These are phyloP conservation scores for Suillus americanus DNA, from an alignment of 768 basidiomycete species.

Conservation along the genomic window DNA sequence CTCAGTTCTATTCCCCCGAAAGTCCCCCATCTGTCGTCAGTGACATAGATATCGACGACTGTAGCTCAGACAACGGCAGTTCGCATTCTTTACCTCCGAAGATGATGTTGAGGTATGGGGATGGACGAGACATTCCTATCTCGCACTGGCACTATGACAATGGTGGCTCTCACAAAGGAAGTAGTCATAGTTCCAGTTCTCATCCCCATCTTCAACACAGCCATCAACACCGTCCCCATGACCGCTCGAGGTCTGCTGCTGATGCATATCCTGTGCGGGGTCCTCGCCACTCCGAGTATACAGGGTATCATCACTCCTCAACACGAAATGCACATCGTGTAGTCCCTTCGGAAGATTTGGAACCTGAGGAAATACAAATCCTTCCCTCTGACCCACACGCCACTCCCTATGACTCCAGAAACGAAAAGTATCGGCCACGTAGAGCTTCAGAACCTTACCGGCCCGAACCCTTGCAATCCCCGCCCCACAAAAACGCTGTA, in stretches of 20 bases:
- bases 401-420: conserved; percentile 29
- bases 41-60: conserved; percentile 38
- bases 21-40: conserved; percentile 46
- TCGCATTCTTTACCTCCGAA: conserved; percentile 57
- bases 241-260: conserved; percentile 39
- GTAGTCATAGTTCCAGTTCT: conserved; percentile 25
- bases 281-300: conserved; percentile 29
- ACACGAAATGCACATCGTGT: conserved; percentile 21
- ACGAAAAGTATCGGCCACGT: conserved; percentile 31
- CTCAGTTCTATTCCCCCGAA: conserved; percentile 56
- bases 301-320: conserved; percentile 9
- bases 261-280: conserved; percentile 29
- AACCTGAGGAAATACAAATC: conserved; percentile 65
- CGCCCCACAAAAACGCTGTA: conserved; percentile 23
- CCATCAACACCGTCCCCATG: conserved; percentile 34
- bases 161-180: conserved; percentile 17
- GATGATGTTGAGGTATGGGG: conserved; percentile 68
- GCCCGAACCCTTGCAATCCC: conserved; percentile 19
- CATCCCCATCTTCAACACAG: conserved; percentile 20
- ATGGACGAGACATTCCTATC: conserved; percentile 68
- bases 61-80: conserved; percentile 42
- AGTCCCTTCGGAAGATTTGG: conserved; percentile 24
- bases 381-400: conserved; percentile 49
- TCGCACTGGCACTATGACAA: conserved; percentile 40
- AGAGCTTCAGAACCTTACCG: conserved; percentile 30